Base-by-base conservation (phyloP, 495 filamentous ascomycete species). In the Penicillium paxilli region DNA sequence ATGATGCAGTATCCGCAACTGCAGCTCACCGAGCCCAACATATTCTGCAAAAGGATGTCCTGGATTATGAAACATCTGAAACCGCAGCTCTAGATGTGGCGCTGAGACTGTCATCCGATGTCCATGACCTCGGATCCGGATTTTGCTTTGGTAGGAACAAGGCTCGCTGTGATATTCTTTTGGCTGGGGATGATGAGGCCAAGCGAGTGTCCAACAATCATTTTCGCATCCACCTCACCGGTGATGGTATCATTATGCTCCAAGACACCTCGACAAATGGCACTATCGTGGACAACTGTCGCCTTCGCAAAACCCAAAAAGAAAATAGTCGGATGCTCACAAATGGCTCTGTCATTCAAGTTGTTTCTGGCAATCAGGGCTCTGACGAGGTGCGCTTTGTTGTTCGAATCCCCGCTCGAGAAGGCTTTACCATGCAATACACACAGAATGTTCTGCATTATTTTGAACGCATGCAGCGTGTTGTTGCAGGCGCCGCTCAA, bases 251-350 rank as follows among this genome's bases (percentile, higher is more conserved):
- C 38, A 74, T 97, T 58, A 96, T 98, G 92, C 70, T 98, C 4
- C 85, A 96, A 66, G 94, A 98, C 57, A 80, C 81, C 48, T 98
- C 94, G 0, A 96, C 91, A 0, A 98, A 96, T 57, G 94, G 94
- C 20, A 98, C 95, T 6, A 68, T 89, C 30, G 91, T 98, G 44
- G 92, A 96, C 67, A 73, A 81, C 20, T 69, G 69, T 20, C 74
- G 83, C 16, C 77, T 96, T 1, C 78, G 69, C 51, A 82, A 82
- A 58, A 71, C 58, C 19, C 60, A 73, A 20, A 67, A 71, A 23
- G 65, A 75, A 1, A 72, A 74, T 47, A 83, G 75, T 14, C 78
- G 86, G 23, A 91, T 90, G 67, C 76, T 96, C 11, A 77, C 74
- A 21, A 82, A 83, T 35, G 89, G 90, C 5, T 88, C 85, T 14